Percentiles rank a stretch among this genome's conserved stretches.
These are phyloP conservation scores for Candida germanica DNA, from an alignment of 805 yeast species.

Conservation along the genomic window DNA sequence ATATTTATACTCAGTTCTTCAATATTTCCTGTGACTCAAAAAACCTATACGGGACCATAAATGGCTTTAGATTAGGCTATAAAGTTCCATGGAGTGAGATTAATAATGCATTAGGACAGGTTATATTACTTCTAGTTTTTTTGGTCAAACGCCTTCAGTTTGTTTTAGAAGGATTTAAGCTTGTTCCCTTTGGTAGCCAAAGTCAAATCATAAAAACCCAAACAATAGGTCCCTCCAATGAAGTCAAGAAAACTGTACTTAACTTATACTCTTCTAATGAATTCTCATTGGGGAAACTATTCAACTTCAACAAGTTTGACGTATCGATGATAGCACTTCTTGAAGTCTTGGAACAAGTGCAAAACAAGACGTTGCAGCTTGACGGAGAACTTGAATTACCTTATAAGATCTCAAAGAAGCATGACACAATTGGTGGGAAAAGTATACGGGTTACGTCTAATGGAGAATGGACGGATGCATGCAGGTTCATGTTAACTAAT, in stretches of 20 bases:
- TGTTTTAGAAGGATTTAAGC: slow-evolving; percentile 53
- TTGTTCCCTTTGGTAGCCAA: slow-evolving; percentile 81
- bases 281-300: slow-evolving; percentile 64
- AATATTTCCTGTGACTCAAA: slow-evolving; percentile 66
- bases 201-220: slow-evolving; percentile 63
- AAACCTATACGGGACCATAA: slow-evolving; percentile 83
- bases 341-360: slow-evolving; percentile 56
- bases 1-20: slow-evolving; percentile 81
- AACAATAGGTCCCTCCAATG: slow-evolving; percentile 3
- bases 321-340: slow-evolving; percentile 76
- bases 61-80: slow-evolving; percentile 77
- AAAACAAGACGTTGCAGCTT: slow-evolving; percentile 35
- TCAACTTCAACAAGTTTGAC: slow-evolving; percentile 76
- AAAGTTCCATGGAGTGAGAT: slow-evolving; percentile 87
- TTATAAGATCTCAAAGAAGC: slow-evolving; percentile 52
- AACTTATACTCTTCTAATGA: slow-evolving; percentile 70
- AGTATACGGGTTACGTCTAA: slow-evolving; percentile 71
- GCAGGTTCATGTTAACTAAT: slow-evolving; percentile 75
- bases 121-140: slow-evolving; percentile 66
- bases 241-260: slow-evolving; percentile 39
- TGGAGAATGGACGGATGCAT: slow-evolving; percentile 87
- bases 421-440: slow-evolving; percentile 73
- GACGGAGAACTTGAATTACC: slow-evolving; percentile 68
- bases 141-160: slow-evolving; percentile 56
- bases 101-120: slow-evolving; percentile 87